Base-by-base conservation (phyloP, 768 basidiomycete genomes). In the Trametes meyenii region DNA sequence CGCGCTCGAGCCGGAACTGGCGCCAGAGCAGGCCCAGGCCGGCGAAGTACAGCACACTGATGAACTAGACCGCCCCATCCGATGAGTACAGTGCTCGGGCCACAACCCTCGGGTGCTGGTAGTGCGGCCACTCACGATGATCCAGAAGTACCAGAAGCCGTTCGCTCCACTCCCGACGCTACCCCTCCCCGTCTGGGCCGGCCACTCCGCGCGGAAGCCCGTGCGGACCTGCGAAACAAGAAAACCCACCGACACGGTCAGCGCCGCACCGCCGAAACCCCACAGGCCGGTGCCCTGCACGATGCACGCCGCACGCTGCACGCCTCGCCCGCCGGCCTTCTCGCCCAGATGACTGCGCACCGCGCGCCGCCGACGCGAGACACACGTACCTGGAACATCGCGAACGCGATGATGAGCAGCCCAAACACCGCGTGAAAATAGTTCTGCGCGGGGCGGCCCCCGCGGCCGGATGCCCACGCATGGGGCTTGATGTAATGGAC, bases 401-500 rank as follows among this genome's bases (percentile, higher is more conserved):
- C 84, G 23, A 86, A 71, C 0, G 74, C 78, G 50, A 88, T 76
- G 56, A 85, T 86, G 0, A 73, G 73, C 13, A 86, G 71, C 2
- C 86, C 86, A 40, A 86, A 67, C 8, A 79, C 60, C 21, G 77
- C 82, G 50, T 78, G 77, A 29, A 72, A 23, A 52, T 75, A 74
- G 55, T 77, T 77, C 59, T 77, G 77, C 8, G 80, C 79, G 12
- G 83, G 76, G 26, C 85, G 75, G 73, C 71, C 72, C 66, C 54
- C 60, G 44, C 44, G 53, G 8, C 56, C 55, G 21, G 45, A 49
- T 8, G 61, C 61, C 55, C 49, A 77, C 73, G 66, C 64, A 19
- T 75, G 45, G 2, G 74, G 71, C 67, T 85, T 87, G 71, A 82
- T 63, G 56, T 70, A 81, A 69, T 88, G 85, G 48, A 83, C 79